Conservation (phyloP, 306 rosid species). For the Castanea sativa region DNA sequence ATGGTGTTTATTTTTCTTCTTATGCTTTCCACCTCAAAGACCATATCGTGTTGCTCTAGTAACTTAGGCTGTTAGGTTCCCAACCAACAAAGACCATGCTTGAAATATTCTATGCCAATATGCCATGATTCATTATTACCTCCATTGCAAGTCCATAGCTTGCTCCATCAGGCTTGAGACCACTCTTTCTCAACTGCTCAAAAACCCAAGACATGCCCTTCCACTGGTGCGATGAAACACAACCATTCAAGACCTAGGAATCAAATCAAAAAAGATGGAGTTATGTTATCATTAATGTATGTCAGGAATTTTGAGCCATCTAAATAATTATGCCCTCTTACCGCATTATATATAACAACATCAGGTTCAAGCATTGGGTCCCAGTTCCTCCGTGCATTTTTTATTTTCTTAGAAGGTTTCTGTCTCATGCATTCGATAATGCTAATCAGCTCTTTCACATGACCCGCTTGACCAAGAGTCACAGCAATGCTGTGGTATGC, state of each 20-base stretch:
- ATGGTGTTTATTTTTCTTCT: slow-evolving; percentile 3
- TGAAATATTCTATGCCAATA: slow-evolving; percentile 12
- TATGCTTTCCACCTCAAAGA: neutral
- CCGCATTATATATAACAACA: slow-evolving; percentile 81
- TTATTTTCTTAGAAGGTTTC: slow-evolving; percentile 51
- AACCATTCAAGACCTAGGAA: slow-evolving; percentile 81
- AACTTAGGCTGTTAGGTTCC: neutral
- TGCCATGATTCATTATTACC: slow-evolving; percentile 47
- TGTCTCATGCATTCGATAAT: slow-evolving; percentile 74
- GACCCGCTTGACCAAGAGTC: slow-evolving; percentile 93
- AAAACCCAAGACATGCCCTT: slow-evolving; percentile 88
- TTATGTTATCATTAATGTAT: slow-evolving; percentile 15
- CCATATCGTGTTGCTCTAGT: slow-evolving; percentile 18
- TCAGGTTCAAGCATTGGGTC: slow-evolving; percentile 81
- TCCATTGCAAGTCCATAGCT: slow-evolving; percentile 96
- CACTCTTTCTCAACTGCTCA: slow-evolving; percentile 57
- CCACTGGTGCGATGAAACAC: slow-evolving; percentile 78
- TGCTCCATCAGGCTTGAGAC: slow-evolving; percentile 80
- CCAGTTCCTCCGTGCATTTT: slow-evolving; percentile 59
- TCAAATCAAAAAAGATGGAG: slow-evolving; percentile 25
- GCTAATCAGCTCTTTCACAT: slow-evolving; percentile 66
- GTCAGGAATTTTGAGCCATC: slow-evolving; percentile 14
- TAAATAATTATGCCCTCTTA: slow-evolving; percentile 39
- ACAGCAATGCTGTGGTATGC: slow-evolving; percentile 93
- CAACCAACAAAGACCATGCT: slow-evolving; percentile 15